Conservation (phyloP, 202 grass and related monocot species). For the Digitaria exilis region DNA sequence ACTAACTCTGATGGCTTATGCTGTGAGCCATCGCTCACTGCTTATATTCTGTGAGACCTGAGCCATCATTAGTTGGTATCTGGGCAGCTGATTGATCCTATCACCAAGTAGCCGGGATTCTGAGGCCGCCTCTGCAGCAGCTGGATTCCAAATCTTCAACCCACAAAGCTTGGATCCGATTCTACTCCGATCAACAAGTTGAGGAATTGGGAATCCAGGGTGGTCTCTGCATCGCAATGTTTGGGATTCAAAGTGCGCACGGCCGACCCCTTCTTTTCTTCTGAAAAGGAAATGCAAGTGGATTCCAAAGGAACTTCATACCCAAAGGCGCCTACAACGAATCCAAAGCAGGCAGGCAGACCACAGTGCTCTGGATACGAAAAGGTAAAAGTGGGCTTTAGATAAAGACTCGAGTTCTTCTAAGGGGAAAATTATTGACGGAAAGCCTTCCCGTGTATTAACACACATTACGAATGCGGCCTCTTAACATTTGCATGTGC, state of each 20-base stretch:
- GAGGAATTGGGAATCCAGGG: constrained; percentile 34
- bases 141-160: constrained; percentile 45
- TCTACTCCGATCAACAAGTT: constrained; percentile 34
- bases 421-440: background rate
- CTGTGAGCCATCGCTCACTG: constrained; percentile 15
- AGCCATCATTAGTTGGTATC: constrained; percentile 54
- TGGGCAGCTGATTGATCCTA: constrained; percentile 35
- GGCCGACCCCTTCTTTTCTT: background rate
- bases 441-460: background rate
- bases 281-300: constrained; percentile 37
- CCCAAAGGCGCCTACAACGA: background rate
- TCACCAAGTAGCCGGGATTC: constrained; percentile 44
- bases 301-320: background rate
- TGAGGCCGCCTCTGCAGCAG: constrained; percentile 18
- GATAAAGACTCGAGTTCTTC: background rate
- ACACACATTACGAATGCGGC: background rate
- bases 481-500: background rate
- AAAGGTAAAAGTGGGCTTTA: background rate
- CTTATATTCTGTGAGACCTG: constrained; percentile 13
- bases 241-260: constrained; percentile 45
- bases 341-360: background rate
- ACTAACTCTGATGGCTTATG: background rate
- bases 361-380: too few species aligned
- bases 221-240: constrained; percentile 11
- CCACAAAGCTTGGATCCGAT: constrained; percentile 37